phyloP scores from a whole-genome alignment of 2,329 filamentous ascomycete species.

The Xylariaceae sp. region DNA sequence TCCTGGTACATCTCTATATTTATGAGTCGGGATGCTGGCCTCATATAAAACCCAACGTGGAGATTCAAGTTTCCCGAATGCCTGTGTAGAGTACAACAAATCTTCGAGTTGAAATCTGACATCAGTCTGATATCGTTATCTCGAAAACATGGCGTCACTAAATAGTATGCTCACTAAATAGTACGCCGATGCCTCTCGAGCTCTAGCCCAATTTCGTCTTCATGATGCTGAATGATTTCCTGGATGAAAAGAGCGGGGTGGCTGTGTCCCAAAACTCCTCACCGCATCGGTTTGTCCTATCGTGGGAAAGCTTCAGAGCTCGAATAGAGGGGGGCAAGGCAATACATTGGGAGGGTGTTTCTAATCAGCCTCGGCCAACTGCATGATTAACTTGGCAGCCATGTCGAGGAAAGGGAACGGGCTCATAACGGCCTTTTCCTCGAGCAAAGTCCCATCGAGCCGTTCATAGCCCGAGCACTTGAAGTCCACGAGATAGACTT shows the following conservation, averaged over 20 bases:
- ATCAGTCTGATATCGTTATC: neutral
- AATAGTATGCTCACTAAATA: no score
- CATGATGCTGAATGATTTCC: neutral
- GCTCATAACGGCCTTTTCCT: conserved; percentile 93
- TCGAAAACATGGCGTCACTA: no score
- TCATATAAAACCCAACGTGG: neutral
- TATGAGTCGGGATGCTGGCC: neutral
- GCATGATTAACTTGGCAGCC: conserved; percentile 88
- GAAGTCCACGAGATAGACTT: conserved; percentile 96
- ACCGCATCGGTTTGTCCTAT: neutral
- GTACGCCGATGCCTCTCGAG: neutral
- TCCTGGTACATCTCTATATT: neutral
- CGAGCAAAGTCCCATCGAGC: conserved; percentile 70
- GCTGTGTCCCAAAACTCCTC: neutral
- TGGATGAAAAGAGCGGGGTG: neutral
- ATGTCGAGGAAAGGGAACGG: conserved; percentile 96
- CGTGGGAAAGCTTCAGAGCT: conserved; percentile 1
- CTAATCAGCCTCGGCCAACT: conserved; percentile 79
- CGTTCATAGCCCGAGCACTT: conserved; percentile 97
- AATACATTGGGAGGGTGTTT: conserved; percentile 9
- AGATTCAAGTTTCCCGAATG: neutral
- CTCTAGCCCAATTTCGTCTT: neutral
- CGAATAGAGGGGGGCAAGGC: neutral
- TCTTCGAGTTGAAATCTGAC: neutral
- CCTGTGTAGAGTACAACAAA: neutral